phyloP scores from a whole-genome alignment of 768 basidiomycete genomes.

The Hygrophorus pudorinus region DNA sequence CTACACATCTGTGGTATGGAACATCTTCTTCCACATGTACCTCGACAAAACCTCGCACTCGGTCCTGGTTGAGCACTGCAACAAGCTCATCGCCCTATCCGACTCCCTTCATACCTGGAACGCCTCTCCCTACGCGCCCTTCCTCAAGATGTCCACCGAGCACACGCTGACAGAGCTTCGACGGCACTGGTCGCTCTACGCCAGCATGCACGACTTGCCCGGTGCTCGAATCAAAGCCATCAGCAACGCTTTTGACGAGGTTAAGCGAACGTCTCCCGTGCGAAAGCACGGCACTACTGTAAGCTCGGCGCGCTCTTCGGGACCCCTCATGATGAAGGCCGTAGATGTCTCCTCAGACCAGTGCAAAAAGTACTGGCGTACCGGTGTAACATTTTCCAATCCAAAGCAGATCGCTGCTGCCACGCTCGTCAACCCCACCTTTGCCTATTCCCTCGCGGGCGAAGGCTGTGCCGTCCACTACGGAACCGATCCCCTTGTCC shows the following conservation, averaged over 20 bases:
- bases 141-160: constrained; percentile 27
- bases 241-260: constrained; percentile 12
- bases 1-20: constrained; percentile 20
- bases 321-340: constrained; percentile 20
- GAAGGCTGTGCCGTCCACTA: constrained; percentile 32
- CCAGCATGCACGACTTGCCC: constrained; percentile 19
- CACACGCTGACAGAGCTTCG: constrained; percentile 30
- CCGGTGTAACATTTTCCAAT: constrained; percentile 26
- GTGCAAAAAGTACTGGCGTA: constrained; percentile 28
- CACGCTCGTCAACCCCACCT: constrained; percentile 34
- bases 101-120: constrained; percentile 27
- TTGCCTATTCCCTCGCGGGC: constrained; percentile 30
- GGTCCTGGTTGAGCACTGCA: constrained; percentile 27
- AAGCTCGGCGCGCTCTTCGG: constrained; percentile 23
- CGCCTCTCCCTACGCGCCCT: constrained; percentile 22
- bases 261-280: constrained; percentile 12
- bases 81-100: constrained; percentile 24
- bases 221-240: constrained; percentile 13
- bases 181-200: constrained; percentile 29
- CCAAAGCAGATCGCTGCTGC: constrained; percentile 11
- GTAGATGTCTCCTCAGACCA: constrained; percentile 10
- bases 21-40: constrained; percentile 39
- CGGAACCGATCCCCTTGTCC: constrained; percentile 29
- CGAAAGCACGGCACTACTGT: neutral
- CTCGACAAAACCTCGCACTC: constrained; percentile 26